Percentiles rank a stretch among this genome's conserved stretches.
Evolutionary conservation across 2,329 filamentous ascomycete species (phyloP).

Genomic region (Didymella pomorum): DNA sequence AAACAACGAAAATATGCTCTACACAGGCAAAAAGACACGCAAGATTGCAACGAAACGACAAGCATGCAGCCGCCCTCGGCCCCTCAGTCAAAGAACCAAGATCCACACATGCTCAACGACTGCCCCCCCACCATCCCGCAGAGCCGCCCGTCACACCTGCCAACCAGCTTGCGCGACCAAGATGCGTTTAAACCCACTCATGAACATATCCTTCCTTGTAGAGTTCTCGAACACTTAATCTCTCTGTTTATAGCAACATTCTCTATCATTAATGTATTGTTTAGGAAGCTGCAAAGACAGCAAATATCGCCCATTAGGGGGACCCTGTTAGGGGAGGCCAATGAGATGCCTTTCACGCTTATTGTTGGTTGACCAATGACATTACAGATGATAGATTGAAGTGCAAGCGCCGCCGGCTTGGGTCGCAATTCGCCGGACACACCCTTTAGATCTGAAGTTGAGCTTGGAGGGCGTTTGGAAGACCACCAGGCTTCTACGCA

Average conservation of each 20-base stretch:
- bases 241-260: not conserved
- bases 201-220: not conserved
- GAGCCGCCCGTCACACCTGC: slow-evolving; percentile 39
- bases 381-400: not conserved
- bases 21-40: not conserved
- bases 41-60: slow-evolving; percentile 7
- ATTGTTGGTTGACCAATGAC: not conserved
- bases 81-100: slow-evolving; percentile 8
- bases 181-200: not conserved
- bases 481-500: not conserved
- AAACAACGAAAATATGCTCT: not conserved
- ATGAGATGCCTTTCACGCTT: not conserved
- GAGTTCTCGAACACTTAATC: not conserved
- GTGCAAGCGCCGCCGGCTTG: slow-evolving; percentile 9
- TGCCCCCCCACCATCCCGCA: slow-evolving; percentile 31
- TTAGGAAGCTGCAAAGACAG: slow-evolving; percentile 3
- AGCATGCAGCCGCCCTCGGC: slow-evolving; percentile 16
- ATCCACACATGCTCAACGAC: not conserved
- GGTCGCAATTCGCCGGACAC: slow-evolving; percentile 2
- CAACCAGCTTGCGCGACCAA: slow-evolving; percentile 15
- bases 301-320: too few relatives aligned
- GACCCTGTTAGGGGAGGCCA: slow-evolving; percentile 1
- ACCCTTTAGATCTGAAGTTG: too few relatives aligned
- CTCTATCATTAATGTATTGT: not conserved
- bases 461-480: slow-evolving; percentile 13